Evolutionary conservation across 139 green algal species (phyloP), one percentile per base, ranked within the genome.

Genomic region (Chlorella vulgaris): DNA sequence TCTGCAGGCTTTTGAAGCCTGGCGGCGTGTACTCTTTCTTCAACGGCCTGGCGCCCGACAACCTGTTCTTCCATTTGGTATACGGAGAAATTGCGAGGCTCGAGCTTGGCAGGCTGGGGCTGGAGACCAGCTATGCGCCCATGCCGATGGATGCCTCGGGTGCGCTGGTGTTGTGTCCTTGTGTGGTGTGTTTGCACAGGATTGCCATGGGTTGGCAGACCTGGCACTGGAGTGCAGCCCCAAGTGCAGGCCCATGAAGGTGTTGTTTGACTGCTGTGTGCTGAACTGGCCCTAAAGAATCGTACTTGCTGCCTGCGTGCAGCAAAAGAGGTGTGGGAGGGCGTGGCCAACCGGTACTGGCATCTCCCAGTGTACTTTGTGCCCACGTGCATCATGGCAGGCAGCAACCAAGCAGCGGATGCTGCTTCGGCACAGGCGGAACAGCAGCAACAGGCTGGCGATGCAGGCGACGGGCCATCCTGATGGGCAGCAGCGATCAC

Each of bases 21-120:
- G 85, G 78, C 2, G 96, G 95, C 8, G 68, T 98, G 3, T 99
- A 99, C 83, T 94, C 86, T 8, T 99, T 96, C 81, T 99, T 99
- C 90, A 99, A 98, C 85, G 94, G 93, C 24, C 78, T 98, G 31
- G 89, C 87, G 10, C 91, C 90, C 0, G 88, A 94, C 85, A 96
- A 96, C 81, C 80, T 88, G 1, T 96, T 95, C 69, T 93, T 98
- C 86, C 94, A 98, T 77, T 85, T 88, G 26, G 96, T 99, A 38
- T 96, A 94, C 60, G 89, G 89, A 66, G 79, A 86, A 26, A 75
- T 95, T 43, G 87, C 84, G 1, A 73, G 85, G 42, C 51, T 80
- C 2, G 91, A 96, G 81, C 80, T 95, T 43, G 74, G 69, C 33
- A 76, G 61, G 61, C n/a, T n/a, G n/a, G n/a, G n/a, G n/a, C n/a